Percentiles rank a stretch among this genome's conserved stretches.
Evolutionary conservation across 352 stramenopile genomes (phyloP).

Genomic region (Plasmopara viticola): DNA sequence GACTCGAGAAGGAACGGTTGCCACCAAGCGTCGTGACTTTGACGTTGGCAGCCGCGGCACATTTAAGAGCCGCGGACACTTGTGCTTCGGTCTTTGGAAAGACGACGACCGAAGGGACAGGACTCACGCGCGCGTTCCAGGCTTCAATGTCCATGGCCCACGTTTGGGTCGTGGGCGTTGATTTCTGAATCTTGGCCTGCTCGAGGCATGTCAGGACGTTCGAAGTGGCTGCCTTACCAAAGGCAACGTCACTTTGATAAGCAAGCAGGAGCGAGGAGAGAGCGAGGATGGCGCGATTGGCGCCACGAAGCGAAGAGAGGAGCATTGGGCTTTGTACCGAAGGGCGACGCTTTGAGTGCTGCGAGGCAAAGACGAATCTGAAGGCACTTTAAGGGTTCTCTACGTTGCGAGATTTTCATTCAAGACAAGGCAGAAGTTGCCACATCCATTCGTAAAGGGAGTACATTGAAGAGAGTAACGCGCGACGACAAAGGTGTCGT

Average conservation of each 20-base stretch:
- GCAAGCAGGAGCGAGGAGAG: slow-evolving; percentile 1
- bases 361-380: too few relatives aligned
- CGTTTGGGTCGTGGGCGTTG: neutral
- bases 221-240: neutral
- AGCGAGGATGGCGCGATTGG: neutral
- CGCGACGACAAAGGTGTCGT: too few relatives aligned
- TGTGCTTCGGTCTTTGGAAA: slow-evolving; percentile 4
- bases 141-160: slow-evolving; percentile 1
- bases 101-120: neutral
- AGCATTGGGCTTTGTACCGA: too few relatives aligned
- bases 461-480: too few relatives aligned
- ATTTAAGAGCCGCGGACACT: slow-evolving; percentile 1
- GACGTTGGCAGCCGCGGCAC: slow-evolving; percentile 1
- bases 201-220: neutral
- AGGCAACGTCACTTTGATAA: neutral
- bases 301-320: neutral
- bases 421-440: too few relatives aligned
- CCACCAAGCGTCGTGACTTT: slow-evolving; percentile 4
- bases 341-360: too few relatives aligned
- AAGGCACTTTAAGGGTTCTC: too few relatives aligned
- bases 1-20: slow-evolving; percentile 3
- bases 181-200: neutral
- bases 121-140: slow-evolving; percentile 4
- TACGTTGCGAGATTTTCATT: too few relatives aligned
- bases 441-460: too few relatives aligned